Evolutionary conservation across 2,329 filamentous ascomycete species (phyloP), one percentile per base, ranked within the genome.

Genomic region (Claviceps lovelessii): DNA sequence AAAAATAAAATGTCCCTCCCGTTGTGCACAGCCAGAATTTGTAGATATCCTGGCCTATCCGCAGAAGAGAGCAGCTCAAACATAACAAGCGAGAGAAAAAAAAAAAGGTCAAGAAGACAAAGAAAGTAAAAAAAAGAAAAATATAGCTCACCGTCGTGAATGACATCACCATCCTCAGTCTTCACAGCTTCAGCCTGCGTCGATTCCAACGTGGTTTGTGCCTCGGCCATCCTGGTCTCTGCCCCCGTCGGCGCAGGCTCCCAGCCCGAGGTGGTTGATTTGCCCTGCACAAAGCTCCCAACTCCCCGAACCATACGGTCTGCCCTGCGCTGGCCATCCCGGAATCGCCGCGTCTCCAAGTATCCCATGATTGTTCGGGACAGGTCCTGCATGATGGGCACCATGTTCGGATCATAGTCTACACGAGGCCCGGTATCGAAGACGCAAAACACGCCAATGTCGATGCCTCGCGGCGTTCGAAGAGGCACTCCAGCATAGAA

Each of bases 401-500:
- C 61, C 10, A 64, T 57, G 1, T 56, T 46, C 4, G 64, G 61
- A 4, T 61, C 61, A 56, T 68, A 65, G 1, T 17, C 13, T 8
- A 19, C 46, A 46, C 50, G 54, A 4, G 28, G 52, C 41, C 52
- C 59, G 19, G 45, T 51, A 44, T 61, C 57, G 15, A 67, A 59
- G 1, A 73, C 64, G 47, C 68, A 71, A 10, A 67, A 68, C 0
- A 70, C 67, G 3, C 72, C 73, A 4, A 75, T 74, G 51, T 73
- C 70, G 55, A 74, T 67, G 19, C 70, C 72, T 4, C 64, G 59
- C 0, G 60, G 64, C 0, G 69, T 70, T 0, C 69, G 66, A 13
- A 75, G 72, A 2, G 73, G 72, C 0, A 72, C 68, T 0, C 64
- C 72, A 0, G 70, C 70, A 47, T 73, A 75, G 54, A 74, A 74